Conservation (phyloP, 176 grass and related monocot species). For the Avena insularis region DNA sequence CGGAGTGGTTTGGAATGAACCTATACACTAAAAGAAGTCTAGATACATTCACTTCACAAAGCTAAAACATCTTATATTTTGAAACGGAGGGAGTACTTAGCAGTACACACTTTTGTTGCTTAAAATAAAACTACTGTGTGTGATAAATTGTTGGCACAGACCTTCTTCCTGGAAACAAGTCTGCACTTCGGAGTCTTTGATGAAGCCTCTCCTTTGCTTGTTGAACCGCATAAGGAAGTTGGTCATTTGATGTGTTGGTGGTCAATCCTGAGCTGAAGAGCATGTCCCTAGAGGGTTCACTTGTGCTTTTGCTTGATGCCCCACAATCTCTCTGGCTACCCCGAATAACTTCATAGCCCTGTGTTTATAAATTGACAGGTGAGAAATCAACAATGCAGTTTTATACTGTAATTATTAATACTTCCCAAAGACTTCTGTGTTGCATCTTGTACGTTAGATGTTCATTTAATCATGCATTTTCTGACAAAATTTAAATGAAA, state of each 20-base stretch:
- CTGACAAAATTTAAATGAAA: no score
- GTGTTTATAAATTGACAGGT: not conserved
- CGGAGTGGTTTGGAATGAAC: no score
- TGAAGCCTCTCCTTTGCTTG: constrained; percentile 57
- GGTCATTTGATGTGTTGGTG: constrained; percentile 27
- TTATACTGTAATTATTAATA: not conserved
- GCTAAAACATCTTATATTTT: no score
- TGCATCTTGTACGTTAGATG: not conserved
- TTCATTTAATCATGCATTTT: not conserved
- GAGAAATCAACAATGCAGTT: not conserved
- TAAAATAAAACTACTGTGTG: not conserved
- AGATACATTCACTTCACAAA: no score
- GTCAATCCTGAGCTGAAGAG: not conserved
- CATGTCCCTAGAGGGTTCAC: not conserved
- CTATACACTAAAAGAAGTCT: no score
- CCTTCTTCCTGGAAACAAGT: constrained; percentile 36
- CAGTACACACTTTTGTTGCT: not conserved
- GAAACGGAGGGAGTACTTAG: no score
- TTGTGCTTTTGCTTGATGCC: not conserved
- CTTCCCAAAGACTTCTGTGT: not conserved
- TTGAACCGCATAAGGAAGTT: constrained; percentile 46
- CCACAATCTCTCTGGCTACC: not conserved
- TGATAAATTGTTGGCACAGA: not conserved
- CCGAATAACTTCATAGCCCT: constrained; percentile 14
- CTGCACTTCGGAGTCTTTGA: constrained; percentile 40